Base-by-base conservation (phyloP, 2,329 filamentous ascomycete genomes). In the Cercospora sp. region DNA sequence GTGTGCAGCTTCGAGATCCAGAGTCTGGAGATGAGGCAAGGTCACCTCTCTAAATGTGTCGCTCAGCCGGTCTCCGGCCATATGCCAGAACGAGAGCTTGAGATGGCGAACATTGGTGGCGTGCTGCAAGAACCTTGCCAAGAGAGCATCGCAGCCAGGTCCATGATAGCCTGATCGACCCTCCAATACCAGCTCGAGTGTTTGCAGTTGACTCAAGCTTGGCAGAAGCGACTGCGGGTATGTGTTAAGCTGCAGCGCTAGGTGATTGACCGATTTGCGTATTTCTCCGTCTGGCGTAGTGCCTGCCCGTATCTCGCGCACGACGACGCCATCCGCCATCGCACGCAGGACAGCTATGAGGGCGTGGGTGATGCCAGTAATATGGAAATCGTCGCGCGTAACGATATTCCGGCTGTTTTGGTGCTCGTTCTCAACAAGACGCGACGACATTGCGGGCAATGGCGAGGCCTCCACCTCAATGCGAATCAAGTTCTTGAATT, bases 31-130 rank as follows among this genome's bases (percentile, higher is more conserved):
- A 1, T 53, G 51, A 5, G 65, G 65, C 2, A 69, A 42, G 59
- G 45, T 62, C 26, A 67, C 62, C 28, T 64, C 36, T 16, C 13
- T 55, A 18, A 65, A 62, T 13, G 60, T 65, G 6, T 57, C 26
- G 28, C 57, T 62, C 13, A 67, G 39, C 59, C 68, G 65, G 18
- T 60, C 65, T 16, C 30, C 36, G 16, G 33, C n/a, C 20, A 48
- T 62, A 30, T 60, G 45, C 65, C 65, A 65, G 42, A 67, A 69
- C 5, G 58, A 66, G 7, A 69, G 62, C 16, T 45, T 63, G 3
- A 69, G 53, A 26, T 39, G 13, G 42, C 62, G 62, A 33, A 69
- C 59, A 30, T 66, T 59, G 4, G 53, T 42, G 16, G 55, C 58
- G 12, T 60, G 39, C 13, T 33, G 12, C 5, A 67, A 42, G 13